Evolutionary conservation across 805 yeast genomes (phyloP).

Genomic region (Danielia oregonensis): DNA sequence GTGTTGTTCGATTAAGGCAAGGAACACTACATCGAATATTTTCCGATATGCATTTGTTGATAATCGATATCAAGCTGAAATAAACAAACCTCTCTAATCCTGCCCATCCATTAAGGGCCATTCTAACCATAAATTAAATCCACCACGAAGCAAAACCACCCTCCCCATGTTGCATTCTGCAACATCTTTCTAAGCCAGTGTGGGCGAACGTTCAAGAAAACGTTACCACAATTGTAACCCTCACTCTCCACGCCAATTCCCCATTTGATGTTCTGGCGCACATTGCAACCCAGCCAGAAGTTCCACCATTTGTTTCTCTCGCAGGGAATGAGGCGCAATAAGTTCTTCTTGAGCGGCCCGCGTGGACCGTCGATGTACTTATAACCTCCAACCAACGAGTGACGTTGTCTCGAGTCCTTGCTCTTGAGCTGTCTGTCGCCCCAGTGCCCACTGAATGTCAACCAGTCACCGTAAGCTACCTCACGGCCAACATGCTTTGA

Average conservation of each 20-base stretch:
- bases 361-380: slow-evolving; percentile 88
- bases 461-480: slow-evolving; percentile 63
- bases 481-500: slow-evolving; percentile 53
- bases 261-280: slow-evolving; percentile 66
- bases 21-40: too few species aligned
- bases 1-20: too few species aligned
- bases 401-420: slow-evolving; percentile 73
- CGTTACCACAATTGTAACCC: slow-evolving; percentile 75
- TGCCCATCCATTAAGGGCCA: too few species aligned
- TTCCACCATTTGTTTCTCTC: slow-evolving; percentile 93
- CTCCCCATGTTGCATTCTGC: slow-evolving; percentile 56
- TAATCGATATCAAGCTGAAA: too few species aligned
- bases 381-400: slow-evolving; percentile 84
- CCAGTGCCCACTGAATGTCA: slow-evolving; percentile 81
- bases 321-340: slow-evolving; percentile 68
- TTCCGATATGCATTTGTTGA: too few species aligned
- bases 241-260: slow-evolving; percentile 90
- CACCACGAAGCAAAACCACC: slow-evolving; percentile 53
- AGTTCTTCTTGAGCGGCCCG: slow-evolving; percentile 82
- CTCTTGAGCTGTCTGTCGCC: slow-evolving; percentile 73
- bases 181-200: slow-evolving; percentile 45
- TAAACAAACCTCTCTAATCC: too few species aligned
- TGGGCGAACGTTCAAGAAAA: slow-evolving; percentile 53
- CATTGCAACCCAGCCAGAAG: slow-evolving; percentile 75
- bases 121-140: slow-evolving; percentile 49